Conservation (phyloP, 768 basidiomycete species). For the Lyophyllum atratum region DNA sequence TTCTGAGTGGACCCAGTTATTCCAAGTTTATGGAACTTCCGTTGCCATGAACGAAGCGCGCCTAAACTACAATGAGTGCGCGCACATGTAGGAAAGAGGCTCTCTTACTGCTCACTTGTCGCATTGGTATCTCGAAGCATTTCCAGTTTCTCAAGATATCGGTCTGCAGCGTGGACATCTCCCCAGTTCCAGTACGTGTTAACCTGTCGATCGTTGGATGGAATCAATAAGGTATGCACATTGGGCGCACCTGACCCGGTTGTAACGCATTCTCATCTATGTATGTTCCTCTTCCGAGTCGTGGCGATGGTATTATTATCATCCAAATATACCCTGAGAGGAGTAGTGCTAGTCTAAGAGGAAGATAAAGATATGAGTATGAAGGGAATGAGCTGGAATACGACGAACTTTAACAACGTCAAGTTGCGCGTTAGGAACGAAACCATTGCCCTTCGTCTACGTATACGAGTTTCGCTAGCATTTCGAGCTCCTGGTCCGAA, state of each 20-base stretch:
- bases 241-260: constrained; percentile 74
- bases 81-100: background rate
- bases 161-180: constrained; percentile 86
- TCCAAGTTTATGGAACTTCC: constrained; percentile 77
- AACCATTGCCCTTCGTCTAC: constrained; percentile 41
- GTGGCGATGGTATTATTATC: constrained; percentile 67
- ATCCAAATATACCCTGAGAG: constrained; percentile 81
- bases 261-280: constrained; percentile 97
- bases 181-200: constrained; percentile 91
- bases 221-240: background rate
- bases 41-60: constrained; percentile 60
- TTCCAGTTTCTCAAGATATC: constrained; percentile 74
- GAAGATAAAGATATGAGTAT: constrained; percentile 7
- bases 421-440: constrained; percentile 35
- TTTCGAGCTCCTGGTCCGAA: constrained; percentile 19
- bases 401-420: constrained; percentile 37
- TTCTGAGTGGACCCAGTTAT: constrained; percentile 67
- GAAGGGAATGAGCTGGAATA: background rate
- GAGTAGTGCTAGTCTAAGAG: constrained; percentile 56
- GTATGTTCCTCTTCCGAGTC: constrained; percentile 69
- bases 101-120: constrained; percentile 69
- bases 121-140: constrained; percentile 60
- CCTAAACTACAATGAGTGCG: constrained; percentile 38
- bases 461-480: constrained; percentile 43
- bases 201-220: constrained; percentile 51